A percentile compares a stretch with the other conserved stretches of the same genome.
Conservation (phyloP, 2,329 filamentous ascomycete species). For the Tympanopsis confertula region DNA sequence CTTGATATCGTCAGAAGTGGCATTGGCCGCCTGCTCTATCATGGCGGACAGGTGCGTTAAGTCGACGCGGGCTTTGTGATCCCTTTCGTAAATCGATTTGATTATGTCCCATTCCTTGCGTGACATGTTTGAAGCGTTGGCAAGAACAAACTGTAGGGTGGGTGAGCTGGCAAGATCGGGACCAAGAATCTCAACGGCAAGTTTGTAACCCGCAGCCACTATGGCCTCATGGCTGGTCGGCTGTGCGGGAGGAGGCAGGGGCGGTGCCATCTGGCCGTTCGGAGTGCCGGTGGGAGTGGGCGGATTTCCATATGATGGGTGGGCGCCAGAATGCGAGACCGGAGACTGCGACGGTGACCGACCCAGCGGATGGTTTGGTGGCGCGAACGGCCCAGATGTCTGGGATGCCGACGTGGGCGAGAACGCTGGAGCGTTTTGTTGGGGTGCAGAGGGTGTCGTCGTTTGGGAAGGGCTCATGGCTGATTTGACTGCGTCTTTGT, state of each 20-base stretch:
- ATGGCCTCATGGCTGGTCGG: slow-evolving; percentile 24
- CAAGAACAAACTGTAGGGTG: slow-evolving; percentile 58
- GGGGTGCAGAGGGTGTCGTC: no score
- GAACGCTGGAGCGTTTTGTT: no score
- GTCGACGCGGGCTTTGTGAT: slow-evolving; percentile 54
- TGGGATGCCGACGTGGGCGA: no score
- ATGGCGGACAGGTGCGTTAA: slow-evolving; percentile 41
- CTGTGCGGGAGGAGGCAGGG: slow-evolving; percentile 13
- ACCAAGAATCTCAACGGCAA: slow-evolving; percentile 54
- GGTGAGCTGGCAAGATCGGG: slow-evolving; percentile 43
- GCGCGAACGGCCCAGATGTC: no score
- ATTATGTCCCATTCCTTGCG: slow-evolving; percentile 67
- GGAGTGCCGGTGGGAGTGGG: no score
- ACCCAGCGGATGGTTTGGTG: no score
- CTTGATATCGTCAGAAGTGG: no score
- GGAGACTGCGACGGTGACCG: no score
- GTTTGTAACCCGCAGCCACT: slow-evolving; percentile 38
- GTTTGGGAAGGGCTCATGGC: no score
- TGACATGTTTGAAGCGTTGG: slow-evolving; percentile 57
- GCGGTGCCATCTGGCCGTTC: slow-evolving; percentile 5
- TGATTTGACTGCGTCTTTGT: no score
- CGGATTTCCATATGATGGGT: no score
- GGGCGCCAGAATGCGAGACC: no score
- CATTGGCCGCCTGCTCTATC: slow-evolving; percentile 33
- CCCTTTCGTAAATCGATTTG: slow-evolving; percentile 51